Base-by-base conservation (phyloP, 164 flowering plant genomes). In the Nelumbo lutea region DNA sequence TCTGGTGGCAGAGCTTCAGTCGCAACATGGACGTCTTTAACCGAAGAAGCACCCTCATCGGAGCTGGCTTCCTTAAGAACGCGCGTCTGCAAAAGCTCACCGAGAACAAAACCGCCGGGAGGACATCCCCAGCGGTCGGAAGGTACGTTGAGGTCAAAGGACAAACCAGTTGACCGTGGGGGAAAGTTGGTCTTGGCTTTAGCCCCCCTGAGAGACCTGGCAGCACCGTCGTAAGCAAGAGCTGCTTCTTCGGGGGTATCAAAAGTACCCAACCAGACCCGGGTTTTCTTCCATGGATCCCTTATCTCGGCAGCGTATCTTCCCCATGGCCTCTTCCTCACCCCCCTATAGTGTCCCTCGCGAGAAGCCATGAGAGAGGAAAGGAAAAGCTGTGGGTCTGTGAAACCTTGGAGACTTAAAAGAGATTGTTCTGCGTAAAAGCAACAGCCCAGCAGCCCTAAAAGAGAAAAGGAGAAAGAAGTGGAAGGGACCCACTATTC, bases 271-370 rank as follows among this genome's bases (percentile, higher is more conserved):
- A 91, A 61, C 97, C 97, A 91, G 41, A 88, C 89, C 46, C 97
- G 70, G 5, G 89, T 88, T 67, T 88, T 89, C 87, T 87, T 91
- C 90, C 86, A 85, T 0, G 97, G 97, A 64, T 91, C 97, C 6
- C 97, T 83, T 57, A 91, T 91, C 72, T 91, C 97, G 1, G 97
- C 97, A 0, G 97, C 95, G 80, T 82, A 91, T 2, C 95, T 76
- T 3, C 97, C 96, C 97, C 97, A 91, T n/a, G 97, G 97, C 68
- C 97, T 76, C 87, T 88, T 89, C 45, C 97, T 58, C 14, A 91
- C 97, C 9, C 97, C 97, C 61, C 96, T 79, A 81, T 85, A 91
- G 82, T 85, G 91, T 1, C 78, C 90, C 50, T 85, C 91, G 0
- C 85, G 70, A 9, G 86, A 70, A 63, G 85, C 81, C 86, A 82